Evolutionary conservation across 2,329 filamentous ascomycete genomes (phyloP), one percentile per base, ranked within the genome.

Genomic region (Fusarium pseudonygamai): DNA sequence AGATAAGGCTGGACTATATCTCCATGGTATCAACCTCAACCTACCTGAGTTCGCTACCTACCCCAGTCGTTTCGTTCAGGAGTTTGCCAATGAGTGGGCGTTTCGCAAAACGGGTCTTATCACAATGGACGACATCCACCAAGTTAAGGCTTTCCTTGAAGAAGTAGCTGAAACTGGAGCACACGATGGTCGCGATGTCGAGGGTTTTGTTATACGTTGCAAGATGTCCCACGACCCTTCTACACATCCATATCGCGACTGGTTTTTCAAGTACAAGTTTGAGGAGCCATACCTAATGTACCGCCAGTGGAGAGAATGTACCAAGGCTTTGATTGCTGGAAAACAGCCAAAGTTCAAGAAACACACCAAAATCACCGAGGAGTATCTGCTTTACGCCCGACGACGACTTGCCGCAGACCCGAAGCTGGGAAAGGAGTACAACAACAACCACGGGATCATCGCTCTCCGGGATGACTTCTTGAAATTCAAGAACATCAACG

Each of bases 221-320:
- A 93, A 90, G 84, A 91, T 86, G 85, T 85, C 87, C 22, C 79
- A 83, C n/a, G 82, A 90, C 34, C 84, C 85, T 1, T 84, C 82
- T 3, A 80, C 81, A 20, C 82, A 81, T 5, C 88, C 89, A 1
- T 96, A 91, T 80, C 84, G 89, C n/a, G 95, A 99, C 81, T 99
- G 96, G 96, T 99, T 99, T 83, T 99, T 99, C 91, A 99, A 99
- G 83, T 99, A 95, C 89, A 99, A 99, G 84, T 99, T 99, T 69
- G 96, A 99, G 79, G 96, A 99, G 84, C 96, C 96, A 1, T 99
- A 99, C 80, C 85, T 99, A 69, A 97, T 99, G 94, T 99, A 98
- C 83, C 91, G 96, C 30, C 96, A 99, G 84, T 99, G 96, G 96
- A 92, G 96, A 71, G 96, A 99, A 84, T 97, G 93, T 80, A 99